Evolutionary conservation across 257 asterid species (phyloP), one percentile per base, ranked within the genome.

Genomic region (Przewalskia tangutica): DNA sequence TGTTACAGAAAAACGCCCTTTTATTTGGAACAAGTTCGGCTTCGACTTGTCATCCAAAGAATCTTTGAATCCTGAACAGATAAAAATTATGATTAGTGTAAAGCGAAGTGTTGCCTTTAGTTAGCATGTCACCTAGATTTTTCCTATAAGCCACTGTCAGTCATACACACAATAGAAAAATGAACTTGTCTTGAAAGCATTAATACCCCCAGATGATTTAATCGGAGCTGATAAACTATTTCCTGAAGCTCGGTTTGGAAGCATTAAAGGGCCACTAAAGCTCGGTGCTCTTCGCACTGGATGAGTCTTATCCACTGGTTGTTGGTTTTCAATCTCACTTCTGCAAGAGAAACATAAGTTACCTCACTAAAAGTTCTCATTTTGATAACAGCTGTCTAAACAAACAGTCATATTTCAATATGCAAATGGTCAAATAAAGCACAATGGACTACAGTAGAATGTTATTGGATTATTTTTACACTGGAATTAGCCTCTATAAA

Each of bases 171-270:
- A 64, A 65, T 18, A 63, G 60, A 23, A 73, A 73, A 71, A 73
- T 73, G 82, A 81, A 68, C 42, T 82, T 48, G 65, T 70, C 71
- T 76, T 59, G 79, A 73, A 58, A 59, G 81, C 80, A 59, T 75
- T 87, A 23, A 44, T 73, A 96, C 99, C 99, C 89, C 97, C 98
- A 34, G 98, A 94, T 16, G 99, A 92, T 85, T 95, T 94, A 67
- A 96, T 96, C 58, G 99, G 99, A 85, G 98, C 99, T 53, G 99
- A 96, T 86, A 96, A 92, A 88, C 99, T 96, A 88, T 96, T 96
- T 83, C 93, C 98, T 53, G 99, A 96, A 85, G 99, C 99, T 81
- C 98, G 97, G 81, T 88, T 94, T 34, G 99, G 98, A 81, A 96
- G 95, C 91, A 89, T 94, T 81, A 96, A 87, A 40, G 98, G 98